These are phyloP conservation scores for Phytophthora agathidicida DNA, from an alignment of 352 stramenopile species.

Conservation along the genomic window DNA sequence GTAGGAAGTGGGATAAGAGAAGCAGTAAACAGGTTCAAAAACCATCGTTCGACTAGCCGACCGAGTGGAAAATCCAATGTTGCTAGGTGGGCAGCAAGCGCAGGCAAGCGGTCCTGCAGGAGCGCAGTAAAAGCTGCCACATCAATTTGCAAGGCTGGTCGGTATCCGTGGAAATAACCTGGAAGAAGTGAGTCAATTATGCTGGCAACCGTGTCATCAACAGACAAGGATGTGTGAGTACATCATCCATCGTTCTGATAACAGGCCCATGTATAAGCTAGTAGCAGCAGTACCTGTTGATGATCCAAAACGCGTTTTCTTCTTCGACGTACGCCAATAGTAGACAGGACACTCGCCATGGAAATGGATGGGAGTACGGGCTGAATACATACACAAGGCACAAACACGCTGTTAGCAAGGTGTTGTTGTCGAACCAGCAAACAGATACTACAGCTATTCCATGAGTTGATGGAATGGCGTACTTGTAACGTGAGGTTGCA, in stretches of 20 bases:
- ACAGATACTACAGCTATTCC: background rate
- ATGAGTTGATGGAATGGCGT: slow-evolving; percentile 16
- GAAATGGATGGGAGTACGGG: slow-evolving; percentile 73
- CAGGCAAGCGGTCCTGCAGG: slow-evolving; percentile 57
- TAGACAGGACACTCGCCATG: slow-evolving; percentile 71
- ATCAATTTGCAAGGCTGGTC: slow-evolving; percentile 75
- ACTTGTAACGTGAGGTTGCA: slow-evolving; percentile 77
- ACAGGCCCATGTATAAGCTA: no score
- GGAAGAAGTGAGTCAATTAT: slow-evolving; percentile 72
- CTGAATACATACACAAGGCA: slow-evolving; percentile 34
- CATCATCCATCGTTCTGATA: slow-evolving; percentile 1
- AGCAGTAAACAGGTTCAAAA: slow-evolving; percentile 76
- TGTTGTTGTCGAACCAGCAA: background rate
- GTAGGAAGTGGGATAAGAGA: slow-evolving; percentile 71
- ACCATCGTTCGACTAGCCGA: slow-evolving; percentile 69
- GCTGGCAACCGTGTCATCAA: slow-evolving; percentile 22
- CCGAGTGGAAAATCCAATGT: slow-evolving; percentile 62
- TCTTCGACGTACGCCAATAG: slow-evolving; percentile 81
- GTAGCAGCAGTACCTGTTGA: slow-evolving; percentile 73
- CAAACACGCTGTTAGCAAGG: slow-evolving; percentile 1
- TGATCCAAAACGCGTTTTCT: slow-evolving; percentile 82
- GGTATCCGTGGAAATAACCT: slow-evolving; percentile 82
- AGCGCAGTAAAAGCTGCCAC: slow-evolving; percentile 59
- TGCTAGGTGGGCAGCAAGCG: slow-evolving; percentile 57
- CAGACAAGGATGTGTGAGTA: no score